Evolutionary conservation across 1,284 basidiomycete species (phyloP).

Genomic region (Cutaneotrichosporon cyanovorans): DNA sequence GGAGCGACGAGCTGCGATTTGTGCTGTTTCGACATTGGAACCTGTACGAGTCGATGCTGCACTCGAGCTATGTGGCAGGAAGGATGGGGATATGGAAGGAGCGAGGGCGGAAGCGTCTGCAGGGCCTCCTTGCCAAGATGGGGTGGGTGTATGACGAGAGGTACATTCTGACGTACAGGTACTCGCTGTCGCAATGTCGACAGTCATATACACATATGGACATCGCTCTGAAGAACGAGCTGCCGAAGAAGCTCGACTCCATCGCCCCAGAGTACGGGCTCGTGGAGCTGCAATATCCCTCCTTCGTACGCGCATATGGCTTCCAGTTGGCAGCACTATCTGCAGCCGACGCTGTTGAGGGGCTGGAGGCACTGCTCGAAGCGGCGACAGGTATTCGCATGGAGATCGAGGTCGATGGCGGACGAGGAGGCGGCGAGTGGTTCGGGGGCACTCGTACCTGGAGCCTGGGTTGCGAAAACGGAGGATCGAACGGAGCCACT

Average conservation of each 20-base stretch:
- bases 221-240: conserved; percentile 76
- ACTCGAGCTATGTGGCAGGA: conserved; percentile 90
- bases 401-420: conserved; percentile 78
- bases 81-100: conserved; percentile 97
- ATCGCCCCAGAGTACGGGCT: conserved; percentile 95
- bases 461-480: conserved; percentile 4
- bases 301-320: conserved; percentile 84
- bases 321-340: conserved; percentile 79
- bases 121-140: conserved; percentile 95
- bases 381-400: conserved; percentile 82
- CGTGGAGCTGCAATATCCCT: conserved; percentile 87
- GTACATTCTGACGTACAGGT: conserved; percentile 52
- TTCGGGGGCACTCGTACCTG: conserved; percentile 54
- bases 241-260: conserved; percentile 73
- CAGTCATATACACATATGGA: conserved; percentile 96
- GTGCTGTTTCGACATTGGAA: conserved; percentile 97
- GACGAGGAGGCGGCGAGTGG: conserved; percentile 80
- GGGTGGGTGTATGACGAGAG: conserved; percentile 56
- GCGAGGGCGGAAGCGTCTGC: conserved; percentile 76
- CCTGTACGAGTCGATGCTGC: conserved; percentile 94
- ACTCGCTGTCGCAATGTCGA: conserved; percentile 86
- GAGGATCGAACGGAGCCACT: conserved; percentile 3
- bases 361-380: conserved; percentile 76
- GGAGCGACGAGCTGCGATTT: conserved; percentile 82
- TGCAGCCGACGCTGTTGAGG: conserved; percentile 90